Evolutionary conservation across 2,329 filamentous ascomycete genomes (phyloP).

Genomic region (Colletotrichum filicis): DNA sequence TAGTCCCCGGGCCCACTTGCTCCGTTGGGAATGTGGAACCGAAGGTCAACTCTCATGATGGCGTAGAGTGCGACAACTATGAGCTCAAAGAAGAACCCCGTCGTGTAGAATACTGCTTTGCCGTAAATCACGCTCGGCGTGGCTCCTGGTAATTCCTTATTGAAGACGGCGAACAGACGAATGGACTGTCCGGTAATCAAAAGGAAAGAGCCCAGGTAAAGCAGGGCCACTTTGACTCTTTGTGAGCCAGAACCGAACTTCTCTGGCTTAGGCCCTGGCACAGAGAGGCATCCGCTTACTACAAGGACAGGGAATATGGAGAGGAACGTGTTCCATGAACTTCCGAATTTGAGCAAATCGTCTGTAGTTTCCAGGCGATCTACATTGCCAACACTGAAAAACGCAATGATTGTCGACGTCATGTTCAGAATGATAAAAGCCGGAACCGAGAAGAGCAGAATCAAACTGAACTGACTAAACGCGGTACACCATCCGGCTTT

Average conservation of each 20-base stretch:
- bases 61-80: constrained; percentile 42
- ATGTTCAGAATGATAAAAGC: constrained; percentile 46
- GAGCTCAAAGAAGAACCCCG: constrained; percentile 47
- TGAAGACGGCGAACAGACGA: constrained; percentile 40
- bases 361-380: constrained; percentile 31
- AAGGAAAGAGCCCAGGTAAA: constrained; percentile 37
- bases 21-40: constrained; percentile 45
- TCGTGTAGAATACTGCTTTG: constrained; percentile 48
- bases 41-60: constrained; percentile 41
- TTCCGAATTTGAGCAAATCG: constrained; percentile 36
- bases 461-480: constrained; percentile 39
- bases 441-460: constrained; percentile 42
- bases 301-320: constrained; percentile 37
- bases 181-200: constrained; percentile 38
- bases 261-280: constrained; percentile 43
- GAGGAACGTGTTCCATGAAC: constrained; percentile 39
- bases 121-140: constrained; percentile 43
- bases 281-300: constrained; percentile 39
- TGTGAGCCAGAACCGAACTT: constrained; percentile 46
- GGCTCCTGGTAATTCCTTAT: constrained; percentile 37
- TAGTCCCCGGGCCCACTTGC: constrained; percentile 42
- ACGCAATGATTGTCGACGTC: constrained; percentile 40
- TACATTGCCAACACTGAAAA: constrained; percentile 37
- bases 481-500: constrained; percentile 46
- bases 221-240: constrained; percentile 42